phyloP scores from a whole-genome alignment of 208 protist genomes.

The Naegleria fowleri region DNA sequence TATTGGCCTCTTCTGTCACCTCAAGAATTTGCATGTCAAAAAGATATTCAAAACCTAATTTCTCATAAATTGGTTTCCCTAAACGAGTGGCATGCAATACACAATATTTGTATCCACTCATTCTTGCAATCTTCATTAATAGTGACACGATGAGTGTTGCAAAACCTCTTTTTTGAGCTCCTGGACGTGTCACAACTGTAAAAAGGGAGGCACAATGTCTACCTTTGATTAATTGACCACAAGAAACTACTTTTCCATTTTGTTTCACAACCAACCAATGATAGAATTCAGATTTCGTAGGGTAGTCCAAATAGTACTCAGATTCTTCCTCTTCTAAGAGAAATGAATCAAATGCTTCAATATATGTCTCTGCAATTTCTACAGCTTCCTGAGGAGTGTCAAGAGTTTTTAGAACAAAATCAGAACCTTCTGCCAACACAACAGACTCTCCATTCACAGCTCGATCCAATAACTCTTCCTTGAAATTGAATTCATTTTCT shows the following conservation, averaged over 20 bases:
- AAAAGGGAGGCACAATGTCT: not conserved
- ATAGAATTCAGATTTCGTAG: not conserved
- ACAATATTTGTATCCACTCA: not conserved
- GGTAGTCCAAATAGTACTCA: not conserved
- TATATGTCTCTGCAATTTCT: not conserved
- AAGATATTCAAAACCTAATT: not conserved
- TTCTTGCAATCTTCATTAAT: not conserved
- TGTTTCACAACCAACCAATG: not conserved
- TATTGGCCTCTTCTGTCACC: not conserved
- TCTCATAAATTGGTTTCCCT: not conserved
- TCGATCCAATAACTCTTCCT: not conserved
- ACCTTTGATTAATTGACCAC: not conserved
- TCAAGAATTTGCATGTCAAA: not conserved
- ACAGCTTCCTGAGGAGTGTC: not conserved
- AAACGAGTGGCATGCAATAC: not conserved
- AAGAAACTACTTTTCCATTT: not conserved
- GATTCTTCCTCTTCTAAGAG: not conserved
- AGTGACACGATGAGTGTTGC: not conserved
- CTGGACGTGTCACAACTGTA: not conserved
- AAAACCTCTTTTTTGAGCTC: not conserved
- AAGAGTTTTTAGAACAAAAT: not conserved
- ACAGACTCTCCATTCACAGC: not conserved
- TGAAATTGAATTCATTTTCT: not conserved
- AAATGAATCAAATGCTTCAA: not conserved
- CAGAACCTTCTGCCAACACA: not conserved